phyloP scores from a whole-genome alignment of 768 basidiomycete species.

The Hypsizygus marmoreus region DNA sequence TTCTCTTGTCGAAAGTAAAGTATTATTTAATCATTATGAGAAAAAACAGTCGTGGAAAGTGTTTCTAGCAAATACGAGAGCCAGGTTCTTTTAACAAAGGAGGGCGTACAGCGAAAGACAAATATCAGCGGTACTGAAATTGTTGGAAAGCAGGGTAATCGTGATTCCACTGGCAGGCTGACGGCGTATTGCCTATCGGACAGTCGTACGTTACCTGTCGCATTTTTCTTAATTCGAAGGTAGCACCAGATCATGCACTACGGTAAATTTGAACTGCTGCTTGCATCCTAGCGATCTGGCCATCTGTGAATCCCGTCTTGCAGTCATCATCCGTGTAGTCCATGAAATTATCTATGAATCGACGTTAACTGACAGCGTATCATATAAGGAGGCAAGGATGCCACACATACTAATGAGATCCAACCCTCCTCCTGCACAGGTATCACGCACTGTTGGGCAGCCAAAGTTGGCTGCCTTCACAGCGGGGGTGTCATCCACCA shows the following conservation, averaged over 20 bases:
- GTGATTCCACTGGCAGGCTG: too few species aligned
- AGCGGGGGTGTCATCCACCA: constrained; percentile 43
- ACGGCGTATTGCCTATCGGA: too few species aligned
- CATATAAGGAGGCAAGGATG: background rate
- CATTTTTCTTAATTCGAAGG: background rate
- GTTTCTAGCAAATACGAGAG: too few species aligned
- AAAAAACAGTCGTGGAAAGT: too few species aligned
- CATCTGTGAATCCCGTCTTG: constrained; percentile 45
- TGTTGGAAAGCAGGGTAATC: too few species aligned
- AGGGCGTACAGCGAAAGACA: too few species aligned
- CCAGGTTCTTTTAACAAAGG: too few species aligned
- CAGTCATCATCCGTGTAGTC: constrained; percentile 48
- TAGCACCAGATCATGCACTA: constrained; percentile 2
- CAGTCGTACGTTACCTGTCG: too few species aligned
- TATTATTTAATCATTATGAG: too few species aligned
- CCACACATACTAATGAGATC: constrained; percentile 41
- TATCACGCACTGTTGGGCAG: constrained; percentile 30
- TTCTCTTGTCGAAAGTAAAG: too few species aligned
- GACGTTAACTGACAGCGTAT: background rate
- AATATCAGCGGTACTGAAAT: too few species aligned
- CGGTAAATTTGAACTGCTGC: constrained; percentile 33
- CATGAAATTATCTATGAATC: constrained; percentile 40
- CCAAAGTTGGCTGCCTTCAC: constrained; percentile 34
- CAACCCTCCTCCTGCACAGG: constrained; percentile 21
- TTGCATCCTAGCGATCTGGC: constrained; percentile 39